Percentiles rank a stretch among this genome's conserved stretches.
Conservation (phyloP, 176 grass and related monocot species). For the Poa pratensis region DNA sequence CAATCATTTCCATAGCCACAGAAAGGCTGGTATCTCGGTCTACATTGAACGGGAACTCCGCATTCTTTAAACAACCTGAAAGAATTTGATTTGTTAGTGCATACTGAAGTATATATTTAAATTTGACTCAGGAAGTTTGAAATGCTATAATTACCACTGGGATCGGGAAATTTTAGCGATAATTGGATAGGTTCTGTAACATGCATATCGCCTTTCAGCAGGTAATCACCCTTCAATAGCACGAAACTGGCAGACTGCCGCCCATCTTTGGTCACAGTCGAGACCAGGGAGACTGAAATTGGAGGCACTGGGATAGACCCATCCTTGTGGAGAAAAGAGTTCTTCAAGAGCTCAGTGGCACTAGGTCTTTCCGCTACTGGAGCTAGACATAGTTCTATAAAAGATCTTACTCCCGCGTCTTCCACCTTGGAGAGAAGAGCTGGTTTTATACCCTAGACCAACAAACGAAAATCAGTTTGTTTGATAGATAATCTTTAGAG, state of each 20-base stretch:
- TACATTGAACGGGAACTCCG: conserved; percentile 41
- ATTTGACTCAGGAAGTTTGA: neutral
- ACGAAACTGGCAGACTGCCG: conserved; percentile 18
- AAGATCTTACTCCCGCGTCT: conserved; percentile 56
- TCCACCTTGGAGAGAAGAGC: conserved; percentile 51
- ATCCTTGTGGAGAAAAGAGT: conserved; percentile 51
- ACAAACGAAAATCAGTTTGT: conserved; percentile 4
- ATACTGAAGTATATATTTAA: neutral
- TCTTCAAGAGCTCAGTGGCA: conserved; percentile 48
- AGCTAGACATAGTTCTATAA: conserved; percentile 60
- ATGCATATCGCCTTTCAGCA: conserved; percentile 42
- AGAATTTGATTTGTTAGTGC: conserved; percentile 23
- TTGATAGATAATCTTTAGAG: neutral
- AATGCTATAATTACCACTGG: conserved; percentile 29
- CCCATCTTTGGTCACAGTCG: conserved; percentile 31
- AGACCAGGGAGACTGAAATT: conserved; percentile 38
- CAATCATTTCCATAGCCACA: conserved; percentile 54
- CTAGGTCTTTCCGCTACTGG: conserved; percentile 37
- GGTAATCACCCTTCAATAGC: conserved; percentile 41
- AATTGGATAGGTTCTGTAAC: conserved; percentile 10
- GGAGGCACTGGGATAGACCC: conserved; percentile 30
- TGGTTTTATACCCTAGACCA: conserved; percentile 56
- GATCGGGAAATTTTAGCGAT: conserved; percentile 51
- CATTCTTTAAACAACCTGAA: conserved; percentile 44
- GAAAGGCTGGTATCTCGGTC: conserved; percentile 43